Conservation (phyloP, 257 asterid genomes). For the Voacanga thouarsii region DNA sequence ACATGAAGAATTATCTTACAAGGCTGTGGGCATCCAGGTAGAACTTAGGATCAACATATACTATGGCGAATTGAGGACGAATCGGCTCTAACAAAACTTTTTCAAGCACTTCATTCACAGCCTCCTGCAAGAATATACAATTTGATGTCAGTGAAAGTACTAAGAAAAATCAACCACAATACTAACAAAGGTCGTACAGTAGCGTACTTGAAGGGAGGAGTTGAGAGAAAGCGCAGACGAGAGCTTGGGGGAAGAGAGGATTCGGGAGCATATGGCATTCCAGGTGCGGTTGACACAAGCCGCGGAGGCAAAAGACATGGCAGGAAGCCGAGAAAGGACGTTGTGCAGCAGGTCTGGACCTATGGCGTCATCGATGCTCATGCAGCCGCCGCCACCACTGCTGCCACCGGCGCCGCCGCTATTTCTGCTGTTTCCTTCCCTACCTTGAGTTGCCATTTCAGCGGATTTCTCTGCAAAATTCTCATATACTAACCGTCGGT, state of each 20-base stretch:
- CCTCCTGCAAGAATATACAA: slow-evolving; percentile 38
- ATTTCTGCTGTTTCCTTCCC: not conserved
- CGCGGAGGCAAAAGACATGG: slow-evolving; percentile 59
- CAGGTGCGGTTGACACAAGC: slow-evolving; percentile 81
- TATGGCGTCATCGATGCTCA: slow-evolving; percentile 35
- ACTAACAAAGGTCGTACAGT: not conserved
- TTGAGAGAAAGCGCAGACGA: slow-evolving; percentile 63
- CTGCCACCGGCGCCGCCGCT: not conserved
- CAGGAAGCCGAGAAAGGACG: slow-evolving; percentile 66
- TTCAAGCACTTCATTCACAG: slow-evolving; percentile 66
- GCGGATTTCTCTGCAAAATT: not conserved
- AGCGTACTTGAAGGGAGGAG: slow-evolving; percentile 46
- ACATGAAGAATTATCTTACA: slow-evolving; percentile 26
- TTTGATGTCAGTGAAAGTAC: not conserved
- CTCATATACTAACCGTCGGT: not conserved
- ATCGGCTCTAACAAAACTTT: slow-evolving; percentile 65
- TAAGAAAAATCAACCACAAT: not conserved
- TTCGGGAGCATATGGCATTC: slow-evolving; percentile 52
- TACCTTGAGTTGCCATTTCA: slow-evolving; percentile 2
- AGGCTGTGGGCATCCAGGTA: slow-evolving; percentile 43
- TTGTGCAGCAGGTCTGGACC: slow-evolving; percentile 55
- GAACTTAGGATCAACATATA: slow-evolving; percentile 50
- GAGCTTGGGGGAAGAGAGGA: slow-evolving; percentile 65
- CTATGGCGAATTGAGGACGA: slow-evolving; percentile 83
- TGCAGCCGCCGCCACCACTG: not conserved